Evolutionary conservation across 768 basidiomycete genomes (phyloP), one percentile per base, ranked within the genome.

Genomic region (Pilatotrama ljubarskyi): DNA sequence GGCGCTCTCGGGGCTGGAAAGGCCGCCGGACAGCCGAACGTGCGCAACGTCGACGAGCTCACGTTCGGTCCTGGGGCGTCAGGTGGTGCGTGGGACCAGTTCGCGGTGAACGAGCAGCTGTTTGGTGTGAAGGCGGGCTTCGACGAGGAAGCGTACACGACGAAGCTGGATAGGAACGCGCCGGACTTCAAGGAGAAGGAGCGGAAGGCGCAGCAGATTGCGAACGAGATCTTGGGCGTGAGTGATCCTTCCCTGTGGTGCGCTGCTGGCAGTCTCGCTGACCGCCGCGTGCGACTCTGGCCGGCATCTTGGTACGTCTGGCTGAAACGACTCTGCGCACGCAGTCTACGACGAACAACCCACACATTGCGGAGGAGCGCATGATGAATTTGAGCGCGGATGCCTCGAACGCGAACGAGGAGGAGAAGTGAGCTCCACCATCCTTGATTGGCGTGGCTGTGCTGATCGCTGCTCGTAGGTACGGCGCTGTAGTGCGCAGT

Each of bases 71-170:
- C 80, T 15, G 80, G 80, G 11, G 73, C 80, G 15, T 72, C 66
- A n/a, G 70, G 65, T 58, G 70, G 74, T 26, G 69, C 78, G 2
- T 95, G 95, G 93, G 95, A 99, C 73, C 94, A 97, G 73, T 99
- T 96, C 67, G 87, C 87, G 18, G 92, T 80, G 41, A 99, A 98
- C 74, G 96, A 98, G 75, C 81, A 90, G 67, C 80, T 93, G 55
- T 98, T 97, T 70, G 97, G 97, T 22, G 86, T 96, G 62, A 93
- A 81, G 68, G 93, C 94, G 9, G 84, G 84, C 66, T 99, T 93
- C 74, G 89, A 96, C 68, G 97, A 99, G 76, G 91, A 96, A 58
- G 70, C 87, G 35, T 99, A 99, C 73, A 98, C 97, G 11, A 98
- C 96, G 17, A 93, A 86, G 75, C 80, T 99, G 44, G 93, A 98